These are phyloP conservation scores for Pyrenophora seminiperda DNA, from an alignment of 2,329 filamentous ascomycete genomes.

Conservation along the genomic window DNA sequence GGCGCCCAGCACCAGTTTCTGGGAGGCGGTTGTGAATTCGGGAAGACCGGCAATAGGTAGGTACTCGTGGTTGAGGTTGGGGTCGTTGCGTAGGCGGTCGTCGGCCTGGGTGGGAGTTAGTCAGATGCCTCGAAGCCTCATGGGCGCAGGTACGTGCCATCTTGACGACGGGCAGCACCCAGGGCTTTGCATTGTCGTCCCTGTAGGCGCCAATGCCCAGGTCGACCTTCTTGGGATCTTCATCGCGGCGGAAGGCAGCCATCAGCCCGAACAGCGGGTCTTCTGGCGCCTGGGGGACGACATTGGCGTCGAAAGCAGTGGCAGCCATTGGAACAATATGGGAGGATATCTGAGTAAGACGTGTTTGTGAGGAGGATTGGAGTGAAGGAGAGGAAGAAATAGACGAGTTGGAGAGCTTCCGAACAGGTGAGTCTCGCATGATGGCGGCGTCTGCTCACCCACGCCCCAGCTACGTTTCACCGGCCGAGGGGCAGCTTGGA, in stretches of 20 bases:
- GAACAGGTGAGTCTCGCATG: slow-evolving; percentile 35
- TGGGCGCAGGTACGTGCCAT: slow-evolving; percentile 66
- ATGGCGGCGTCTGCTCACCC: slow-evolving; percentile 14
- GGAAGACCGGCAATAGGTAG: slow-evolving; percentile 90
- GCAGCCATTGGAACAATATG: slow-evolving; percentile 70
- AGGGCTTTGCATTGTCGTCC: slow-evolving; percentile 94
- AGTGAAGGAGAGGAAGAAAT: slow-evolving; percentile 19
- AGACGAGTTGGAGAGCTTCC: slow-evolving; percentile 2
- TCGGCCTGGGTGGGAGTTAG: slow-evolving; percentile 69
- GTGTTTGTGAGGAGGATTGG: slow-evolving; percentile 39
- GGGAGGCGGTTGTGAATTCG: slow-evolving; percentile 85
- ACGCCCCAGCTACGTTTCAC: slow-evolving; percentile 35
- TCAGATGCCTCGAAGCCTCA: background rate
- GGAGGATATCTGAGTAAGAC: slow-evolving; percentile 63
- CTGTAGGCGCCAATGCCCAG: slow-evolving; percentile 94
- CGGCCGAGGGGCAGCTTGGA: slow-evolving; percentile 18
- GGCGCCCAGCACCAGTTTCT: slow-evolving; percentile 82
- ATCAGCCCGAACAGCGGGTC: slow-evolving; percentile 94
- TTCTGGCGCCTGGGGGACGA: slow-evolving; percentile 88
- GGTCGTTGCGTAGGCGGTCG: slow-evolving; percentile 84
- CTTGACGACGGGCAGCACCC: slow-evolving; percentile 94
- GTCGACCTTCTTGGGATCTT: slow-evolving; percentile 81
- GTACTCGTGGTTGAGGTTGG: slow-evolving; percentile 96
- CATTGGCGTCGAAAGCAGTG: slow-evolving; percentile 75
- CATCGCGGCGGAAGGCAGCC: slow-evolving; percentile 83